Evolutionary conservation across 2,329 filamentous ascomycete species (phyloP).

Genomic region (Phoma sp.): DNA sequence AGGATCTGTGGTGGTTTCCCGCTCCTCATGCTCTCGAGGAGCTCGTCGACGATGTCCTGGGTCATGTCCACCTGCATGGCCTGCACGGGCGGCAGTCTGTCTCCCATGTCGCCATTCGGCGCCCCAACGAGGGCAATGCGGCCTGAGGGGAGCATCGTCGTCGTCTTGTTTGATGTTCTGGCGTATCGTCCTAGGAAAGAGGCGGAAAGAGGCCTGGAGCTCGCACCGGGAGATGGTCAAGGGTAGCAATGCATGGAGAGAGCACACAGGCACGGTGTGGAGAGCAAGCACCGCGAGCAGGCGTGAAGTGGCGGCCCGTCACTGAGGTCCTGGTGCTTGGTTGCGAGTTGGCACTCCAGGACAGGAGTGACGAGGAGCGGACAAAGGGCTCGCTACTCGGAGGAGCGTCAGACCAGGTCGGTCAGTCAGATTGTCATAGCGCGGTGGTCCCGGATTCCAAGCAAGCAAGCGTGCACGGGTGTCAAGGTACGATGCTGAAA

Average conservation of each 20-base stretch:
- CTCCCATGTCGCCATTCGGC: slow-evolving; percentile 46
- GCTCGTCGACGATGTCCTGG: slow-evolving; percentile 50
- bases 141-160: slow-evolving; percentile 31
- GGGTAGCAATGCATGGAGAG: slow-evolving; percentile 49
- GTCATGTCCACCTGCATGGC: slow-evolving; percentile 52
- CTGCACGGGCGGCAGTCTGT: slow-evolving; percentile 41
- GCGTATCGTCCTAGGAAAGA: slow-evolving; percentile 10
- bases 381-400: slow-evolving; percentile 42
- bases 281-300: slow-evolving; percentile 36
- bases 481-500: slow-evolving; percentile 48
- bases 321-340: slow-evolving; percentile 34
- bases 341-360: slow-evolving; percentile 32
- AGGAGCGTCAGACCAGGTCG: slow-evolving; percentile 44
- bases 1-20: slow-evolving; percentile 48
- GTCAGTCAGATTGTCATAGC: slow-evolving; percentile 51
- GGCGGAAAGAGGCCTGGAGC: slow-evolving; percentile 34
- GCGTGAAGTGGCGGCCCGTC: slow-evolving; percentile 31
- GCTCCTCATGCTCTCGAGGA: slow-evolving; percentile 46
- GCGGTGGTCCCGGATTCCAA: slow-evolving; percentile 47
- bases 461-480: slow-evolving; percentile 46
- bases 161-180: slow-evolving; percentile 36
- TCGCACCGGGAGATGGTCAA: slow-evolving; percentile 46
- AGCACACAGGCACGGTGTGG: slow-evolving; percentile 45
- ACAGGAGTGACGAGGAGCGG: slow-evolving; percentile 39
- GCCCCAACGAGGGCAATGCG: slow-evolving; percentile 50